Base-by-base conservation (phyloP, 805 yeast species). In the Metschnikowia peoriensis region DNA sequence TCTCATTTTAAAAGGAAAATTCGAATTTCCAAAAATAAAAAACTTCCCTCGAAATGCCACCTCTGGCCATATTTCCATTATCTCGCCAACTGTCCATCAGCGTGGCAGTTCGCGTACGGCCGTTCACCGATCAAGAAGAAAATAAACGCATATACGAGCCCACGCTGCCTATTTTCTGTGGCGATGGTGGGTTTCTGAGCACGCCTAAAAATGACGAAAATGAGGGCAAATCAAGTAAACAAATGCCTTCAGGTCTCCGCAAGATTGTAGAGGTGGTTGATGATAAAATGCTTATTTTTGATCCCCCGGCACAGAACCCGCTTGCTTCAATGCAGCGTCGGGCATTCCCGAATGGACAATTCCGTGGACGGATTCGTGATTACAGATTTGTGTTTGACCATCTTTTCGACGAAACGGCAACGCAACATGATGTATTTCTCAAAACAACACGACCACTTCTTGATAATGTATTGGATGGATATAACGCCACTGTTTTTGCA, bases 401-500 rank as follows among this genome's bases (percentile, higher is more conserved):
- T 53, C 69, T 91, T 10, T 89, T 91, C 66, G 94, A 86, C 66
- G 85, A 80, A 50, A 69, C 68, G 17, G 70, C 88, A 0, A 55
- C 81, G 0, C 97, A 92, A 62, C 73, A 77, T 9, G 85, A 86
- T 7, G 89, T 92, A 0, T 92, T 82, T 63, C 64, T 71, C 28
- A 67, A 69, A 32, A 89, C 96, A 0, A 82, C 96, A 0, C 73
- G 77, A 47, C 93, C 96, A 0, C 71, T 90, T 45, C 72, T 92
- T 7, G 89, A 85, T 54, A 79, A 85, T 39, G 84, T 90, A 0
- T 66, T 92, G 41, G 94, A 88, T 55, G 98, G 97, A 0, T 89
- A 75, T 68, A 91, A 93, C 66, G 86, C 96, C 6, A 90, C 97
- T 0, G 89, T 92, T 0, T 92, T 92, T 73, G 97, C 98, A 0